Conservation (phyloP, 495 filamentous ascomycete species). For the Xylaria scruposa region DNA sequence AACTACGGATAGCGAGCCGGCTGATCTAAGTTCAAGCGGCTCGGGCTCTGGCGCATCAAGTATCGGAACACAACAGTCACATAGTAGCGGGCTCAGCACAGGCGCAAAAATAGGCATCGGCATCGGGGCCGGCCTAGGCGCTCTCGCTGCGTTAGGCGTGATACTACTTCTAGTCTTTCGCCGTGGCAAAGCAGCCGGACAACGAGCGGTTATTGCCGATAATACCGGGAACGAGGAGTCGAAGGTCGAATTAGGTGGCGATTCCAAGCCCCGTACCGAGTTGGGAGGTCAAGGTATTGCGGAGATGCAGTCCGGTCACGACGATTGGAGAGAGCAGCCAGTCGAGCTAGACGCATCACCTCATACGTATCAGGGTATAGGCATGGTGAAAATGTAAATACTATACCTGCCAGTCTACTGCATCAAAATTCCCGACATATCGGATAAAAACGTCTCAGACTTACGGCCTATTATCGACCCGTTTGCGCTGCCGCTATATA, state of each 20-base stretch:
- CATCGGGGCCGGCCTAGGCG: background rate
- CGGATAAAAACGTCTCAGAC: too few relatives aligned
- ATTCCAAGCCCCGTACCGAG: background rate
- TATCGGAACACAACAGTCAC: background rate
- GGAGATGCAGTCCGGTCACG: background rate
- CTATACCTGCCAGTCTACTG: background rate
- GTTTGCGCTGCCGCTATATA: too few relatives aligned
- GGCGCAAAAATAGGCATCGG: conserved; percentile 11
- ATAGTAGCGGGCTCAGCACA: background rate
- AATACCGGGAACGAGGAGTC: background rate
- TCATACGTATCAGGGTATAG: background rate
- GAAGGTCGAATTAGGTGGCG: conserved; percentile 1
- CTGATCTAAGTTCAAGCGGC: background rate
- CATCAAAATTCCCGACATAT: background rate
- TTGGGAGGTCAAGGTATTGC: background rate
- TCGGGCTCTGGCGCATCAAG: background rate
- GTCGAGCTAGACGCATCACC: background rate
- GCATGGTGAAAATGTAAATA: background rate
- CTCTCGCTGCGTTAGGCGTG: background rate
- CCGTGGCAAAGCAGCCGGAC: conserved; percentile 5
- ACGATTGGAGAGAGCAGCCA: background rate
- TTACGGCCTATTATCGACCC: too few relatives aligned
- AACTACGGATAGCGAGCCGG: background rate
- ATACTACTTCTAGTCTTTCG: background rate
- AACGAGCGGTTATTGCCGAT: background rate